Evolutionary conservation across 176 grass and related monocot genomes (phyloP).

Genomic region (Ensete ventricosum): DNA sequence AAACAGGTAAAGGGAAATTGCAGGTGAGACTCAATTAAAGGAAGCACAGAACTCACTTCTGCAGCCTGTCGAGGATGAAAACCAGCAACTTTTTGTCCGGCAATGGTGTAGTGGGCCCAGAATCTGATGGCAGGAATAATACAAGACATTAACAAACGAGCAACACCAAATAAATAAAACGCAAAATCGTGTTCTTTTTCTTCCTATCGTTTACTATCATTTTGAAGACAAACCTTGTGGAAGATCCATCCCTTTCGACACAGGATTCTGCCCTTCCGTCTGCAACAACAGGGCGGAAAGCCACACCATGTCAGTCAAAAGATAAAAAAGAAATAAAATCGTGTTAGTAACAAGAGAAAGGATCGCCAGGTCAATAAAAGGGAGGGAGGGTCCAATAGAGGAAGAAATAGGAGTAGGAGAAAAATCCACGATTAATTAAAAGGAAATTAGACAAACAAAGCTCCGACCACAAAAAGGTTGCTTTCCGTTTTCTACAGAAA

Average conservation of each 20-base stretch:
- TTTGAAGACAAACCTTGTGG: conserved; percentile 56
- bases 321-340: conserved; percentile 18
- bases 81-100: conserved; percentile 97
- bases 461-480: conserved; percentile 6
- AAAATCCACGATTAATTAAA: neutral
- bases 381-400: neutral
- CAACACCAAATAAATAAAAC: conserved; percentile 16
- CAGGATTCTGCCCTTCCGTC: conserved; percentile 39
- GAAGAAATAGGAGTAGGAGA: neutral
- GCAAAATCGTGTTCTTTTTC: conserved; percentile 35
- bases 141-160: conserved; percentile 23
- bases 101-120: conserved; percentile 86
- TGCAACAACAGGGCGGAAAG: conserved; percentile 26
- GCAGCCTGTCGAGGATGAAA: conserved; percentile 85
- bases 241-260: conserved; percentile 72
- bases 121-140: conserved; percentile 51
- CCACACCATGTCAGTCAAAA: conserved; percentile 13
- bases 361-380: neutral
- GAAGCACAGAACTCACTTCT: conserved; percentile 77
- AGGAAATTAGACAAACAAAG: conserved; percentile 35
- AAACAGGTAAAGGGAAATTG: neutral
- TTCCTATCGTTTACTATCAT: conserved; percentile 11
- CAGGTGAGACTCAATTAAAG: conserved; percentile 5
- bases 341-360: conserved; percentile 14
- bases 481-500: conserved; percentile 27